Percentiles rank a stretch among this genome's conserved stretches.
Conservation (phyloP, 768 basidiomycete species). For the Tephrocybe sp. region DNA sequence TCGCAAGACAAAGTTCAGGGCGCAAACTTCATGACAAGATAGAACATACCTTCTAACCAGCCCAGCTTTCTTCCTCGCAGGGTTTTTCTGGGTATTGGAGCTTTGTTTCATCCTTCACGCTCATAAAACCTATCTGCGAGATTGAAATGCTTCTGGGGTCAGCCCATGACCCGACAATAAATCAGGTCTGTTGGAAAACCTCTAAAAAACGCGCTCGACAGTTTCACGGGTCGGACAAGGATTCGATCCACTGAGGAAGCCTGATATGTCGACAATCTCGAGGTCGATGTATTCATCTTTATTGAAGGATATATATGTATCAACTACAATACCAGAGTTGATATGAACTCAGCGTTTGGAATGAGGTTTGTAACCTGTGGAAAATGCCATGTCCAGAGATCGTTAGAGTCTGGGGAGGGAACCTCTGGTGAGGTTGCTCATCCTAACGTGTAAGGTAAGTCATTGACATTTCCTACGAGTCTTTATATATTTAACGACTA, state of each 20-base stretch:
- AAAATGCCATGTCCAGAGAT: neutral
- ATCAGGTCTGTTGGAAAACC: neutral
- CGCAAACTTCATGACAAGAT: neutral
- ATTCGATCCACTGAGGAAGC: neutral
- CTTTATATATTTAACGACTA: too few species aligned
- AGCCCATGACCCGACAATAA: neutral
- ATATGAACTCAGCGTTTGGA: neutral
- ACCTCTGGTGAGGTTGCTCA: too few species aligned
- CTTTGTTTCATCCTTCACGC: neutral
- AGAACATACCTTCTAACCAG: neutral
- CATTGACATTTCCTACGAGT: too few species aligned
- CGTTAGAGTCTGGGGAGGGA: neutral
- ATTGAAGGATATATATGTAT: neutral
- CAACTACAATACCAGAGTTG: neutral
- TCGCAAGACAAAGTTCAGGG: neutral
- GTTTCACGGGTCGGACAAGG: neutral
- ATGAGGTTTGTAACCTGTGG: neutral
- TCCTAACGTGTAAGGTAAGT: too few species aligned
- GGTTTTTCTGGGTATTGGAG: neutral
- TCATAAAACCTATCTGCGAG: neutral
- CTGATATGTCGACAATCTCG: neutral
- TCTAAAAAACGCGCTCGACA: neutral
- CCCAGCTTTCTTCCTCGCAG: constrained; percentile 1
- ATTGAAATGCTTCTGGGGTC: neutral
- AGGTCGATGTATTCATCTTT: neutral